A percentile compares a stretch with the other conserved stretches of the same genome.
phyloP scores from a whole-genome alignment of 1,284 basidiomycete genomes.

The Cutaneotrichosporon arboriforme region DNA sequence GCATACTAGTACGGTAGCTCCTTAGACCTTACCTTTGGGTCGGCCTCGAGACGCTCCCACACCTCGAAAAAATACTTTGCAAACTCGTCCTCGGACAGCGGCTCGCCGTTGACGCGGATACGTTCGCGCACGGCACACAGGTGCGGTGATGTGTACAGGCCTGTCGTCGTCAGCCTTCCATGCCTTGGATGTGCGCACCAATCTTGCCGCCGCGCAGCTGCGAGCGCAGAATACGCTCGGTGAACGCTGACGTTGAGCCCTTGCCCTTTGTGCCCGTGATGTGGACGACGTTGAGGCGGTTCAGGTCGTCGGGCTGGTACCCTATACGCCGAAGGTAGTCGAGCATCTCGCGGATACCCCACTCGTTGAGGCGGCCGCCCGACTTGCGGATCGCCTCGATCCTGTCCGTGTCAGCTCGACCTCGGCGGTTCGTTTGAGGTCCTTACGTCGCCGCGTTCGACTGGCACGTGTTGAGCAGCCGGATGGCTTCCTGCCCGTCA shows the following conservation, averaged over 20 bases:
- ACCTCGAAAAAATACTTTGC: slow-evolving; percentile 92
- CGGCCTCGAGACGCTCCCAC: slow-evolving; percentile 80
- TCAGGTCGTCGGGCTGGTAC: slow-evolving; percentile 77
- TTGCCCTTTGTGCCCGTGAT: slow-evolving; percentile 99
- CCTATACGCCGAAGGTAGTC: slow-evolving; percentile 86
- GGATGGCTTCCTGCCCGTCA: slow-evolving; percentile 62
- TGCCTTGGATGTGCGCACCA: slow-evolving; percentile 21
- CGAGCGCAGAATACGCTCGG: slow-evolving; percentile 51
- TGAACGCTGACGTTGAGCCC: slow-evolving; percentile 93
- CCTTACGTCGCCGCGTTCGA: slow-evolving; percentile 75
- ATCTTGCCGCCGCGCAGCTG: slow-evolving; percentile 34
- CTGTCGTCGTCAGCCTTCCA: slow-evolving; percentile 43
- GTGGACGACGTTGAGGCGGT: slow-evolving; percentile 87
- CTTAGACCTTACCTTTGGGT: slow-evolving; percentile 54
- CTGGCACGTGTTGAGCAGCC: slow-evolving; percentile 83
- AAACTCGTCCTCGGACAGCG: slow-evolving; percentile 82
- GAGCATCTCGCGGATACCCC: slow-evolving; percentile 80
- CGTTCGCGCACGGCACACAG: slow-evolving; percentile 92
- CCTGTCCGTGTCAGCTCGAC: slow-evolving; percentile 20
- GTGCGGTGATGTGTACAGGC: slow-evolving; percentile 95
- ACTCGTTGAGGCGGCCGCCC: slow-evolving; percentile 63
- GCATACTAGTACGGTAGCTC: background rate
- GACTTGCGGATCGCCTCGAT: slow-evolving; percentile 77
- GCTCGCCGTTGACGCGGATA: slow-evolving; percentile 86
- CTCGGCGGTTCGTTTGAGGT: background rate